Evolutionary conservation across 2,329 filamentous ascomycete species (phyloP).

Genomic region (Claviceps sorghi): DNA sequence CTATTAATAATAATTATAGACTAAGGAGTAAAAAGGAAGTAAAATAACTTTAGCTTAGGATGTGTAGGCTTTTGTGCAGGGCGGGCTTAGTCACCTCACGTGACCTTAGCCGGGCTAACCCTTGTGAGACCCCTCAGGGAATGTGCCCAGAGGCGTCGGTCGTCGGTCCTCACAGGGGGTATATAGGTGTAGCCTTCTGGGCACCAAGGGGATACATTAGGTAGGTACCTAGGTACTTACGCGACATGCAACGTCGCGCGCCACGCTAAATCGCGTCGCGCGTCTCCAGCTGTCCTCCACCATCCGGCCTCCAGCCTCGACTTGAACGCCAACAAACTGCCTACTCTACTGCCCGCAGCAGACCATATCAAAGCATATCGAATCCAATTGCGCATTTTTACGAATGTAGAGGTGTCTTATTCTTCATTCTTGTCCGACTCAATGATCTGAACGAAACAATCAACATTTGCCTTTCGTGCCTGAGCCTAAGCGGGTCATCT

Average conservation of each 20-base stretch:
- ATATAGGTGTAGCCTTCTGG: too few species aligned
- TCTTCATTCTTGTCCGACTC: background rate
- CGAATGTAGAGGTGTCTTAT: background rate
- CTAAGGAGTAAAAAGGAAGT: too few species aligned
- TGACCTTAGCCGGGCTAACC: too few species aligned
- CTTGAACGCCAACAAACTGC: background rate
- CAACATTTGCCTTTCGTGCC: background rate
- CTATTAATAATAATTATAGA: too few species aligned
- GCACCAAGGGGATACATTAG: too few species aligned
- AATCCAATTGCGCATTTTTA: background rate
- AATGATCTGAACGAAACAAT: background rate
- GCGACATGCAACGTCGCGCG: conserved; percentile 11
- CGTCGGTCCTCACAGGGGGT: too few species aligned
- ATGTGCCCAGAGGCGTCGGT: too few species aligned
- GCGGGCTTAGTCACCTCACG: too few species aligned
- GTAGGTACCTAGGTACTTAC: too few species aligned
- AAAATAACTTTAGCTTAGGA: too few species aligned
- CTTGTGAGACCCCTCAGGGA: too few species aligned
- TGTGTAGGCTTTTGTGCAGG: too few species aligned
- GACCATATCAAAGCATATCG: background rate
- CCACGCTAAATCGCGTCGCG: conserved; percentile 14
- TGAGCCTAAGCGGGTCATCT: background rate
- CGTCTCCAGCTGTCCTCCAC: conserved; percentile 16
- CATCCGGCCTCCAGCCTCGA: background rate
- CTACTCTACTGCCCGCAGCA: background rate